Evolutionary conservation across 148 eudicot genomes (phyloP).

Genomic region (Drosera capensis): DNA sequence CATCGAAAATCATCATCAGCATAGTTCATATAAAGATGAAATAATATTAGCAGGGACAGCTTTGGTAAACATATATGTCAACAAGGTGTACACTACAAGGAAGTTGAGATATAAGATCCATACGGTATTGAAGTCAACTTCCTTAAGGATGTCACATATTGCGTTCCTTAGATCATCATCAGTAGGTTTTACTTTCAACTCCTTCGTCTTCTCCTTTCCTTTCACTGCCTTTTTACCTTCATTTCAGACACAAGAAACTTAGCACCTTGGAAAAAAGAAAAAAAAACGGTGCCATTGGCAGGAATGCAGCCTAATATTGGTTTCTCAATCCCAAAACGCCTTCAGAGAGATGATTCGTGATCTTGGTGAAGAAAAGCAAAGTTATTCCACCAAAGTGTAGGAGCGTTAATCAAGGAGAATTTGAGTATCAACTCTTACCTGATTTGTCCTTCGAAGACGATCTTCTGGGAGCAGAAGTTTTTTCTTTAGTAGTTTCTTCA

Average conservation of each 20-base stretch:
- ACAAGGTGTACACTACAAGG: too few relatives aligned
- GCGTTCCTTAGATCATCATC: conserved; percentile 67
- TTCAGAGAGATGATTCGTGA: neutral
- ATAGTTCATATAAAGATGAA: conserved; percentile 3
- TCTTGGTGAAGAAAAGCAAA: neutral
- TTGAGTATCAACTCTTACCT: conserved; percentile 25
- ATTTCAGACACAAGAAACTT: conserved; percentile 5
- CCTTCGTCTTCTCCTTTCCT: conserved; percentile 58
- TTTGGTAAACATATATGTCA: too few relatives aligned
- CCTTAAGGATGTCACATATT: conserved; percentile 69
- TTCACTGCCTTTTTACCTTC: conserved; percentile 47
- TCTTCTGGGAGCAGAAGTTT: conserved; percentile 47
- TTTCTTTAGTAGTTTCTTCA: conserved; percentile 41
- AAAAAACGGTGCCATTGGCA: too few relatives aligned
- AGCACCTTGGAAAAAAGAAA: neutral
- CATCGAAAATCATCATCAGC: conserved; percentile 11
- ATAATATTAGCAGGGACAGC: neutral
- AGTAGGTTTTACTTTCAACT: conserved; percentile 40
- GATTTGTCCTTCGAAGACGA: conserved; percentile 40
- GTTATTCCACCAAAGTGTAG: too few relatives aligned
- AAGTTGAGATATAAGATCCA: conserved; percentile 4
- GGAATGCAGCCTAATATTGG: neutral
- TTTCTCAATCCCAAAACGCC: neutral
- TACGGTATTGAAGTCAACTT: conserved; percentile 95
- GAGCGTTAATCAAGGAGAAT: too few relatives aligned